A percentile compares a stretch with the other conserved stretches of the same genome.
These are phyloP conservation scores for Penicillium tannophilum DNA, from an alignment of 495 filamentous ascomycete species.

Conservation along the genomic window DNA sequence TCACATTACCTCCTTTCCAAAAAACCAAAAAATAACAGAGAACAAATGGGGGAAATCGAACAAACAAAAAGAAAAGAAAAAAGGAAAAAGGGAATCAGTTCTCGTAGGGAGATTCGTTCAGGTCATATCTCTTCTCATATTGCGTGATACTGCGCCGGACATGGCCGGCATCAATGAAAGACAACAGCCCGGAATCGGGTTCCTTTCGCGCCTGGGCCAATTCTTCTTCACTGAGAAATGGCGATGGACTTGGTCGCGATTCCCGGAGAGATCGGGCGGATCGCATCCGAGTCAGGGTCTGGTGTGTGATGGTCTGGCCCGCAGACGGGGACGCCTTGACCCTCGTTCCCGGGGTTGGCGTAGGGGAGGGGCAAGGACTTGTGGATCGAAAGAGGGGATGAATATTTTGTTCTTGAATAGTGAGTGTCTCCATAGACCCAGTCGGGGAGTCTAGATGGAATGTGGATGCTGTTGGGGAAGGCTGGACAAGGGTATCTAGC, in stretches of 20 bases:
- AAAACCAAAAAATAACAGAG: neutral
- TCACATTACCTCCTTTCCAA: neutral
- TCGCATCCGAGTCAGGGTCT: slow-evolving; percentile 63
- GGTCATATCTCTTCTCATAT: slow-evolving; percentile 35
- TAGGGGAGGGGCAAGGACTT: slow-evolving; percentile 70
- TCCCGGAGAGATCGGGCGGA: slow-evolving; percentile 61
- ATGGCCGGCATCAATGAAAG: slow-evolving; percentile 16
- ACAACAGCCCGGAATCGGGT: neutral
- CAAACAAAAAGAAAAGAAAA: neutral
- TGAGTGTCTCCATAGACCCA: slow-evolving; percentile 18
- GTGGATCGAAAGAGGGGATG: slow-evolving; percentile 83
- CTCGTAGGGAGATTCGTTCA: slow-evolving; percentile 37
- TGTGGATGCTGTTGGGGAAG: slow-evolving; percentile 24
- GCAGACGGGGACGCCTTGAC: slow-evolving; percentile 72
- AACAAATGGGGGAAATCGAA: neutral
- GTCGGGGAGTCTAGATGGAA: slow-evolving; percentile 22
- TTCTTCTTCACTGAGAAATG: slow-evolving; percentile 4
- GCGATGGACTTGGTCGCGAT: slow-evolving; percentile 29
- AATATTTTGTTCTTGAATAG: slow-evolving; percentile 67
- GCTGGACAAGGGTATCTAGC: slow-evolving; percentile 30
- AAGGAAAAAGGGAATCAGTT: slow-evolving; percentile 11
- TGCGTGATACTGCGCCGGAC: slow-evolving; percentile 27
- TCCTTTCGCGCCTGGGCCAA: neutral
- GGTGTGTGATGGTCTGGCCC: slow-evolving; percentile 64
- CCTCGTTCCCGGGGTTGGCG: slow-evolving; percentile 66